Conservation (phyloP, 1,284 basidiomycete genomes). For the Trametes hirsuta region DNA sequence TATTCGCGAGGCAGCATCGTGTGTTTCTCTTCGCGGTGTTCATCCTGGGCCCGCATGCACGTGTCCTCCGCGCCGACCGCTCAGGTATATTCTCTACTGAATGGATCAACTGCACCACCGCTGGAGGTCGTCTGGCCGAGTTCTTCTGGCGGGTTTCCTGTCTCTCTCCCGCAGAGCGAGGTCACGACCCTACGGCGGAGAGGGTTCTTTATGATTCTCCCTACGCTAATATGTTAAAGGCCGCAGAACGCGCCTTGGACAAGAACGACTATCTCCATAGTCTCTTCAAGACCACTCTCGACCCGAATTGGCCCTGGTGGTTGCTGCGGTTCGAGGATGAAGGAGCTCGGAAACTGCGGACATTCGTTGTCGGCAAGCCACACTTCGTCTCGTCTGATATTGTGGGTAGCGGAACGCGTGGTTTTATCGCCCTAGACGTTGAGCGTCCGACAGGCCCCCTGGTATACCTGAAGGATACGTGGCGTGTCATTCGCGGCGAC, state of each 20-base stretch:
- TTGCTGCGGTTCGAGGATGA: not conserved
- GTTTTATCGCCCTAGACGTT: slow-evolving; percentile 10
- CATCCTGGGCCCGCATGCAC: not conserved
- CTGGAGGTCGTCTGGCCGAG: not conserved
- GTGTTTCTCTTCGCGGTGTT: not conserved
- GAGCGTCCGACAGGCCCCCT: not conserved
- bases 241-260: not conserved
- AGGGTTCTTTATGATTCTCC: not conserved
- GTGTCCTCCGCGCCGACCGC: not conserved
- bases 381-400: slow-evolving; percentile 1
- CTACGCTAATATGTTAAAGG: not conserved
- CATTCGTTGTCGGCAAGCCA: slow-evolving; percentile 4
- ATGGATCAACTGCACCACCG: not conserved
- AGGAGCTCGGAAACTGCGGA: not conserved
- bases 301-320: not conserved
- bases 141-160: not conserved
- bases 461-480: slow-evolving; percentile 12
- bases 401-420: slow-evolving; percentile 8
- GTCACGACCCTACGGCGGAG: slow-evolving; percentile 14
- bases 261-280: not conserved
- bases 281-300: not conserved
- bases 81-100: not conserved
- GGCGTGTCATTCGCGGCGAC: not conserved
- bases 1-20: not conserved
- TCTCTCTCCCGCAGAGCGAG: not conserved